Base-by-base conservation (phyloP, 495 filamentous ascomycete genomes). In the Penicillium taxi region DNA sequence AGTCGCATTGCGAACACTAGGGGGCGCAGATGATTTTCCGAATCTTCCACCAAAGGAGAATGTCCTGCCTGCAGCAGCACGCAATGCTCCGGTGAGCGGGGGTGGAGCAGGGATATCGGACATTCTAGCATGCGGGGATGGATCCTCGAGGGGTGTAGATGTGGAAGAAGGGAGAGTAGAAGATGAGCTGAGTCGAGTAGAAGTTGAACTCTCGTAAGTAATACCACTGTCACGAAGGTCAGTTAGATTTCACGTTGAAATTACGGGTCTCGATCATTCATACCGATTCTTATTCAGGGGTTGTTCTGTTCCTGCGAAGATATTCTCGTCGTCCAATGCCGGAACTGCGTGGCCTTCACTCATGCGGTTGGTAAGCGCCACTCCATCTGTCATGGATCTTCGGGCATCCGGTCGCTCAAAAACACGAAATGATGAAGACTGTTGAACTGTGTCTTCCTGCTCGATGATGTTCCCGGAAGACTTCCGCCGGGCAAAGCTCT, bases 81-180 rank as follows among this genome's bases (percentile, higher is more conserved):
- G 78, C 14, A 86, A 55, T 5, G 59, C 63, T 46, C 54, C 55
- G 11, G 81, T 41, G 45, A 74, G 9, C 42, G 69, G 39, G 56
- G 48, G 49, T 27, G 80, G 80, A 15, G 70, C 56, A 9, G 78
- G 77, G 31, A 75, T 69, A 28, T 82, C 74, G 27, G 63, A 57
- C 11, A 66, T 55, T 50, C 73, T 73, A 27, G 69, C 69, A 41
- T 71, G 69, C 9, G 58, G 55, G n/a, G 64, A 61, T 50, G 61
- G 61, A 34, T 82, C 75, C 23, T 81, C 74, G 37, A 76, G 68
- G 5, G 59, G 56, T 14, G 66, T 64, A 5, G 70, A 55, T 15
- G 78, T 77, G 6, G 82, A 84, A 5, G 82, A 86, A 15, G 82
- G 81, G 6, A 80, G 61, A 12, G 81, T 86, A 5, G 82, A 84